Evolutionary conservation across 73 alveolate species (phyloP).

Genomic region (Paramecium sexaurelia): DNA sequence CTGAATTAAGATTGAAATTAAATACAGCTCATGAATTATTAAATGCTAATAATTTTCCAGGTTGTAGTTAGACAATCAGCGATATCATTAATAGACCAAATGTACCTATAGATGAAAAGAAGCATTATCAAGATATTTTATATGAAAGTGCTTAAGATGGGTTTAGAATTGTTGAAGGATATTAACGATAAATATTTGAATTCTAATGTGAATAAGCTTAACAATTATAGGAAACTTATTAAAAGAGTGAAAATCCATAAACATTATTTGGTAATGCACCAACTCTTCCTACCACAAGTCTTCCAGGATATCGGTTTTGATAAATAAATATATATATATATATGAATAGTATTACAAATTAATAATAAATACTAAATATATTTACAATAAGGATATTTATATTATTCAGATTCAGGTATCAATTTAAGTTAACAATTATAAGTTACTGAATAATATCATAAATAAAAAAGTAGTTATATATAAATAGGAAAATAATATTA

Average conservation of each 20-base stretch:
- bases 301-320: conserved; percentile 43
- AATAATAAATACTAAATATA: too few species aligned
- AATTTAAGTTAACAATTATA: too few species aligned
- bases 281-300: conserved; percentile 29
- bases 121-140: conserved; percentile 41
- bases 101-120: conserved; percentile 42
- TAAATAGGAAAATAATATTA: too few species aligned
- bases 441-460: too few species aligned
- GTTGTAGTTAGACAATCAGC: background rate
- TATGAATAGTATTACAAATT: too few species aligned
- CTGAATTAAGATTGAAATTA: conserved; percentile 9
- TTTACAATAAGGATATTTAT: too few species aligned
- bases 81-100: conserved; percentile 57
- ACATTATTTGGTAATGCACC: conserved; percentile 48
- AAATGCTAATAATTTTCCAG: conserved; percentile 28
- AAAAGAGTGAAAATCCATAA: conserved; percentile 35
- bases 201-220: conserved; percentile 39
- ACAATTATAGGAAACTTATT: conserved; percentile 31
- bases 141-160: conserved; percentile 52
- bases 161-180: conserved; percentile 42
- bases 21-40: conserved; percentile 55
- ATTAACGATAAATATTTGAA: conserved; percentile 57
- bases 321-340: background rate
- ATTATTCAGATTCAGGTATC: too few species aligned
- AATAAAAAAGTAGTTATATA: too few species aligned